Base-by-base conservation (phyloP, 768 basidiomycete species). In the Lactarius deliciosus region DNA sequence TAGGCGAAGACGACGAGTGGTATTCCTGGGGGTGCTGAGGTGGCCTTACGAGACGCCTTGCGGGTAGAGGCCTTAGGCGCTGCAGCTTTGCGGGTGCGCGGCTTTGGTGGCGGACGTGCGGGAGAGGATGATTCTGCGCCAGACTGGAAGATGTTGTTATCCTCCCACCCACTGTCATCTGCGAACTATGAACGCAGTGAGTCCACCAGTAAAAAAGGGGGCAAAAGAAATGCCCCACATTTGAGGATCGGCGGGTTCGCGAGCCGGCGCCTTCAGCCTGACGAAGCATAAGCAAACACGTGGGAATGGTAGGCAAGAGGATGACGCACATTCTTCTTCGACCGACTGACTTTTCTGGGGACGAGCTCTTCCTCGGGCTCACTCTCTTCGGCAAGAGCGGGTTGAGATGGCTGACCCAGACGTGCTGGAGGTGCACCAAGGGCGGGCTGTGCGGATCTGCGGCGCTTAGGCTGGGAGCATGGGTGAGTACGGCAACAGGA, bases 41-140 rank as follows among this genome's bases (percentile, higher is more conserved):
- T 81, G 3, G 90, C 89, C 74, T 89, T 88, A 57, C 89, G 86
- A 34, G 84, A 61, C 13, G 73, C 81, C 72, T 83, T 88, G 53
- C 80, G 83, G 6, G 79, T 72, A 65, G 73, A 74, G 66, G 68
- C 79, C 81, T 68, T 82, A 78, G 65, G 81, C 73, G 55, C 79
- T 69, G 76, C 81, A 81, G 62, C 79, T 71, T 70, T 80, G 77
- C 65, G 77, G 66, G 55, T 47, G 34, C 70, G 69, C 11, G 73
- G 72, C 38, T 74, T 74, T 28, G 87, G 88, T 6, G 87, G 83
- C 41, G 88, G 86, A 20, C 87, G 87, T 11, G 74, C 76, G 40
- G 92, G 91, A 16, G 91, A 92, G 8, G 91, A 91, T n/a, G 89
- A 90, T 71, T 94, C 92, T 5, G 89, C 88, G n/a, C 91, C 92